Percentiles rank a stretch among this genome's conserved stretches.
phyloP scores from a whole-genome alignment of 1,139 yeast genomes.

The Arxiozyma telluris region DNA sequence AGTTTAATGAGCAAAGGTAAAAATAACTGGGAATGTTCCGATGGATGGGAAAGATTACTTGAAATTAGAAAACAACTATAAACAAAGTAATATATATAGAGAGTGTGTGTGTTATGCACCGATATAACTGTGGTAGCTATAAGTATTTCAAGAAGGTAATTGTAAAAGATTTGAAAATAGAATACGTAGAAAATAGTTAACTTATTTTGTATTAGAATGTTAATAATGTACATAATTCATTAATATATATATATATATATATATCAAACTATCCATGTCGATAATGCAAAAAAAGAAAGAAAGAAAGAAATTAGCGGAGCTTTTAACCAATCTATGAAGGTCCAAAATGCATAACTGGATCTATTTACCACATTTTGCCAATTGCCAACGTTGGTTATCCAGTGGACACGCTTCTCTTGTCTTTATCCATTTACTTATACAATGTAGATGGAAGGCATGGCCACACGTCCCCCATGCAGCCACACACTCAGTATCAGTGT shows the following conservation, averaged over 20 bases:
- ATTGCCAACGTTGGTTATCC: constrained; percentile 90
- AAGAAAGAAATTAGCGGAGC: too few species aligned
- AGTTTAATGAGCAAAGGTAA: constrained; percentile 75
- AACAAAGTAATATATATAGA: not conserved
- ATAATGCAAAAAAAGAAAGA: not conserved
- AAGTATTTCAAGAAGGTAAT: not conserved
- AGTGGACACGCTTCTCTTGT: constrained; percentile 97
- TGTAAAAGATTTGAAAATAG: not conserved
- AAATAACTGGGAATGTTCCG: constrained; percentile 68
- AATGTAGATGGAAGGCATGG: constrained; percentile 51
- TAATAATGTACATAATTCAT: not conserved
- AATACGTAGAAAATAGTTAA: not conserved
- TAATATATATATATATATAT: not conserved
- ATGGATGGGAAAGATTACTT: constrained; percentile 62
- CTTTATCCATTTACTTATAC: constrained; percentile 92
- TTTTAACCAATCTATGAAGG: too few species aligned
- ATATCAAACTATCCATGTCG: not conserved
- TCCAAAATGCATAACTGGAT: not conserved
- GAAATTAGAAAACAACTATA: constrained; percentile 39
- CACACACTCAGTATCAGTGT: constrained; percentile 70
- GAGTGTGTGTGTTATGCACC: not conserved
- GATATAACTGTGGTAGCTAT: not conserved
- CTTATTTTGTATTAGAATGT: not conserved
- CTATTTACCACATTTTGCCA: constrained; percentile 64
- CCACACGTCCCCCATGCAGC: constrained; percentile 98